Conservation (phyloP, 768 basidiomycete genomes). For the Amanita jacksonii region DNA sequence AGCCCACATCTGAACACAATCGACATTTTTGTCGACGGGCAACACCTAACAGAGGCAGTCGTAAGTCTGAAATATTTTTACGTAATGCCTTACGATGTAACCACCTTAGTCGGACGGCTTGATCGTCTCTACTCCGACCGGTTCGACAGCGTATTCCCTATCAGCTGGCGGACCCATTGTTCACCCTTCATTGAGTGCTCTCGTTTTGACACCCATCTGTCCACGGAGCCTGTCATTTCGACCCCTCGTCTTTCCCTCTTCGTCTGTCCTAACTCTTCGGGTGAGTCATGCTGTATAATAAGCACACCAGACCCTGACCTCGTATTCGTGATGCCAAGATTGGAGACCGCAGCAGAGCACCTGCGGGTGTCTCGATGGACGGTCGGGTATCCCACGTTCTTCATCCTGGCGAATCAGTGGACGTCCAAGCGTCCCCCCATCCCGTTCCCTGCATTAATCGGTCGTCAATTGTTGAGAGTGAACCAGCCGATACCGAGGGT, state of each 20-base stretch:
- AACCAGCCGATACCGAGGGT: slow-evolving; percentile 45
- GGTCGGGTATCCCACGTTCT: slow-evolving; percentile 79
- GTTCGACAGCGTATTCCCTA: slow-evolving; percentile 92
- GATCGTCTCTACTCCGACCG: slow-evolving; percentile 92
- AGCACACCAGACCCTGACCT: not conserved
- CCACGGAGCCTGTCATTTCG: slow-evolving; percentile 89
- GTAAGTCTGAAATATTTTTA: slow-evolving; percentile 36
- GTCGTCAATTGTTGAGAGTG: slow-evolving; percentile 58
- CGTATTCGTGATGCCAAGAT: slow-evolving; percentile 40
- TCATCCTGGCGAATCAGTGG: slow-evolving; percentile 77
- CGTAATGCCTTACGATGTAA: slow-evolving; percentile 6
- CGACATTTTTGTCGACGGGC: slow-evolving; percentile 88
- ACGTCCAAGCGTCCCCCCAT: slow-evolving; percentile 75
- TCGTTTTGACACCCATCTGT: slow-evolving; percentile 93
- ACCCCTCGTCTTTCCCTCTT: slow-evolving; percentile 82
- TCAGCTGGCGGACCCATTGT: slow-evolving; percentile 96
- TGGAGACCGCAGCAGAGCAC: slow-evolving; percentile 73
- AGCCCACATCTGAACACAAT: slow-evolving; percentile 90
- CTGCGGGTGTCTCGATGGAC: slow-evolving; percentile 90
- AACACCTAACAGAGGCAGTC: slow-evolving; percentile 92
- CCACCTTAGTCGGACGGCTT: slow-evolving; percentile 74
- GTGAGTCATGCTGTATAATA: slow-evolving; percentile 29
- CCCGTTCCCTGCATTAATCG: slow-evolving; percentile 92
- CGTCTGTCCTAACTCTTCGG: slow-evolving; percentile 63
- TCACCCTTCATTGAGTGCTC: slow-evolving; percentile 82